These are phyloP conservation scores for Paramyrothecium sp. DNA, from an alignment of 2,329 filamentous ascomycete species.

Conservation along the genomic window DNA sequence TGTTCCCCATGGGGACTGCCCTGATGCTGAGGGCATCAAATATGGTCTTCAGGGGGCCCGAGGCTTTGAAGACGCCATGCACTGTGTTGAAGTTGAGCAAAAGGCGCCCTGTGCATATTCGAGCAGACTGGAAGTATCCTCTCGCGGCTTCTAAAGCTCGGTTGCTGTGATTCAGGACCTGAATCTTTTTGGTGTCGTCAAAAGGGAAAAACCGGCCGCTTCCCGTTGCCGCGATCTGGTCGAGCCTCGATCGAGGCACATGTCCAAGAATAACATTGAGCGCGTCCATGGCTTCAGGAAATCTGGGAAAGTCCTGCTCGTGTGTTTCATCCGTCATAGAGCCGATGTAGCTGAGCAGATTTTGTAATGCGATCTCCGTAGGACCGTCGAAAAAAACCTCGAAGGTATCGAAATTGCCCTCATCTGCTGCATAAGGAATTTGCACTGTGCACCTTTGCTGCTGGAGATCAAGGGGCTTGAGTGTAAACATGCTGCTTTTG, in stretches of 20 bases:
- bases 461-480: slow-evolving; percentile 32
- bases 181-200: slow-evolving; percentile 21
- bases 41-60: slow-evolving; percentile 32
- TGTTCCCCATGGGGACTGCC: slow-evolving; percentile 9
- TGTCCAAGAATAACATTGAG: slow-evolving; percentile 52
- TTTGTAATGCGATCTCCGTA: slow-evolving; percentile 32
- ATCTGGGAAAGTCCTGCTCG: slow-evolving; percentile 45
- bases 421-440: slow-evolving; percentile 29
- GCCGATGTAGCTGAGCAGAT: slow-evolving; percentile 42
- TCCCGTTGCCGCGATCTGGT: slow-evolving; percentile 39
- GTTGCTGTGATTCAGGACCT: slow-evolving; percentile 21
- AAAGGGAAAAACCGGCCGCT: slow-evolving; percentile 48
- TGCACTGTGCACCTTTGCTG: slow-evolving; percentile 30
- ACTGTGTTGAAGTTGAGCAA: slow-evolving; percentile 56
- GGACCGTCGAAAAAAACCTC: slow-evolving; percentile 41
- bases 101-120: slow-evolving; percentile 50
- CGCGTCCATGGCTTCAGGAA: slow-evolving; percentile 45
- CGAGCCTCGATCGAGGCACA: slow-evolving; percentile 32
- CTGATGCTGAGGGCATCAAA: slow-evolving; percentile 26
- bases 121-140: slow-evolving; percentile 56
- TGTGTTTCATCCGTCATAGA: slow-evolving; percentile 37
- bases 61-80: slow-evolving; percentile 48
- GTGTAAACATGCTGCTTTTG: slow-evolving; percentile 46
- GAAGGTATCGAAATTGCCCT: slow-evolving; percentile 30
- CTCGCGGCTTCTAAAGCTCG: slow-evolving; percentile 40